These are phyloP conservation scores for Clitoria ternatea DNA, from an alignment of 306 rosid genomes.

Conservation along the genomic window DNA sequence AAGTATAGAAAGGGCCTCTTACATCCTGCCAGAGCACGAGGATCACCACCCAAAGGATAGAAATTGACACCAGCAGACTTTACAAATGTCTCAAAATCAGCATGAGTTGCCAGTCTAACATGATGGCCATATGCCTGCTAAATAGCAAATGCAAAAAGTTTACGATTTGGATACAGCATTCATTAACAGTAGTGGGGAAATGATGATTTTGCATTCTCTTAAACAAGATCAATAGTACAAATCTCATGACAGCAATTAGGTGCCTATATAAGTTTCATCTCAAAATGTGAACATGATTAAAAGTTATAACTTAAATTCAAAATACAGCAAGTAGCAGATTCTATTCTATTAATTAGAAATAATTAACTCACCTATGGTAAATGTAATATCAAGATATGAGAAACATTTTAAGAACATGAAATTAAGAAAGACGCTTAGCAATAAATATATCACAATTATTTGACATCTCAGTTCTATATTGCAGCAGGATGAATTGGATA, in stretches of 20 bases:
- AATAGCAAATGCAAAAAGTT: not conserved
- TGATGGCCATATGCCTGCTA: constrained; percentile 82
- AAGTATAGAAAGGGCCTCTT: constrained; percentile 38
- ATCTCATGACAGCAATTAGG: not conserved
- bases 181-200: not conserved
- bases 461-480: not conserved
- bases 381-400: not conserved
- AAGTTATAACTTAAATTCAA: too few species aligned
- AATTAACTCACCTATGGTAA: not conserved
- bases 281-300: not conserved
- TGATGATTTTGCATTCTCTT: constrained; percentile 20
- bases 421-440: not conserved
- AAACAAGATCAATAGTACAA: not conserved
- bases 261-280: not conserved
- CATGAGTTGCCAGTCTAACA: constrained; percentile 87
- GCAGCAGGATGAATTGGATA: constrained; percentile 5
- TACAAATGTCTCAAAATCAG: constrained; percentile 63
- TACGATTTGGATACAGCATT: not conserved
- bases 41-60: constrained; percentile 88
- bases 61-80: constrained; percentile 73
- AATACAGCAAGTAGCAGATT: not conserved
- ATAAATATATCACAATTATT: not conserved
- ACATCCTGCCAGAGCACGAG: constrained; percentile 89
- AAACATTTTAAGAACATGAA: too few species aligned
- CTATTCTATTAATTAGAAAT: not conserved